Percentiles rank a stretch among this genome's conserved stretches.
Evolutionary conservation across 495 filamentous ascomycete species (phyloP).

Genomic region (Choiromyces venosus): DNA sequence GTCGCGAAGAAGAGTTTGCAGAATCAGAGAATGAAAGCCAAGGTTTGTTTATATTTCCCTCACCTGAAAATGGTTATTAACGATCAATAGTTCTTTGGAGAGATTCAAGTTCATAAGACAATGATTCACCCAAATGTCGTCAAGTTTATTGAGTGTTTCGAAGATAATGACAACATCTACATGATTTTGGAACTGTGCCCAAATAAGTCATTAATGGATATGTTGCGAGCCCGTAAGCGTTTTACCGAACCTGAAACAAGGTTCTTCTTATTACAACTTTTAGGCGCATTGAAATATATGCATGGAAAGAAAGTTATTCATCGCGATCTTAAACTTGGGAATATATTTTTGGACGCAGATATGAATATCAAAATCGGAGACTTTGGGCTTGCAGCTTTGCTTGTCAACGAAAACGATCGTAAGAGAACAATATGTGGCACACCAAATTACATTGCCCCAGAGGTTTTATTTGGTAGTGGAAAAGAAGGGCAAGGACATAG

Average conservation of each 20-base stretch:
- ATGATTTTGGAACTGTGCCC: conserved; percentile 90
- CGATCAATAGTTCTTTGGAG: conserved; percentile 80
- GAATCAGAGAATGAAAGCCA: conserved; percentile 67
- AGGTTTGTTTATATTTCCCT: conserved; percentile 54
- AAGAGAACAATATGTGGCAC: conserved; percentile 93
- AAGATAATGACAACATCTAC: conserved; percentile 80
- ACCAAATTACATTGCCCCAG: conserved; percentile 96
- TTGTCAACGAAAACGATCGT: conserved; percentile 76
- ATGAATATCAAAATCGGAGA: conserved; percentile 99
- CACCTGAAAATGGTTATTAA: conserved; percentile 15
- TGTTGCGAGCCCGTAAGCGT: conserved; percentile 81
- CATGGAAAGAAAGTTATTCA: conserved; percentile 93
- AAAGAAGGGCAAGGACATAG: conserved; percentile 40
- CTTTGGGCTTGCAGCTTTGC: conserved; percentile 90
- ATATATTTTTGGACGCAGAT: conserved; percentile 87
- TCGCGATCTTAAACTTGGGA: conserved; percentile 95
- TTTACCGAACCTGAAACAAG: conserved; percentile 87
- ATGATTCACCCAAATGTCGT: conserved; percentile 93
- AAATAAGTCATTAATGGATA: conserved; percentile 97
- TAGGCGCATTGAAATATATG: conserved; percentile 94
- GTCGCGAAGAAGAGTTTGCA: conserved; percentile 70
- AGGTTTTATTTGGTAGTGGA: conserved; percentile 54
- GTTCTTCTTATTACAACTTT: conserved; percentile 86
- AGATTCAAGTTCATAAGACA: conserved; percentile 96
- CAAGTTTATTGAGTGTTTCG: conserved; percentile 88